Conservation (phyloP, 2,329 filamentous ascomycete species). For the Sporothrix euskadiensis region DNA sequence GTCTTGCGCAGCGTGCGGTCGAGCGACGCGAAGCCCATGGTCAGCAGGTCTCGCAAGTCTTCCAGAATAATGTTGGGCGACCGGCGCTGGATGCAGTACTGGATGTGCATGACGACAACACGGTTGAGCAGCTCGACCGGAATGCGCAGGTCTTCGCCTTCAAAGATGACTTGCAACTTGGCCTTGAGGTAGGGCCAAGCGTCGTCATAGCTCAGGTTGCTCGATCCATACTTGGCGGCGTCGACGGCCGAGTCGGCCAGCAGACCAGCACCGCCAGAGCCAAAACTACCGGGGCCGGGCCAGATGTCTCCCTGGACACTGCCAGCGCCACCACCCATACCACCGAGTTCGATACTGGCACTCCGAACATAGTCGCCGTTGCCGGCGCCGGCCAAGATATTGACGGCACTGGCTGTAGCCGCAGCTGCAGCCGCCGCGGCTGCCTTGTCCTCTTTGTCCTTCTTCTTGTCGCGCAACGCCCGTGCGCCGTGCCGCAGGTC, state of each 20-base stretch:
- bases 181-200: constrained; percentile 80
- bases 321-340: constrained; percentile 35
- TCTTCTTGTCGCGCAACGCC: constrained; percentile 77
- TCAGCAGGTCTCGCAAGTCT: constrained; percentile 71
- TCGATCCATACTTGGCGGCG: constrained; percentile 61
- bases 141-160: constrained; percentile 75
- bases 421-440: constrained; percentile 2
- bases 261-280: constrained; percentile 51
- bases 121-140: constrained; percentile 83
- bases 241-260: constrained; percentile 53
- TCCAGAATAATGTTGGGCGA: constrained; percentile 71
- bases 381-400: constrained; percentile 10
- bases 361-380: constrained; percentile 47
- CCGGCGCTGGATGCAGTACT: constrained; percentile 73
- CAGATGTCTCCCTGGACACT: constrained; percentile 43
- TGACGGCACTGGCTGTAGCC: background rate
- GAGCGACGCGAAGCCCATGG: constrained; percentile 81
- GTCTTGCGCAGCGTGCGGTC: constrained; percentile 79
- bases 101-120: constrained; percentile 75
- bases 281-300: constrained; percentile 53
- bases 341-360: constrained; percentile 24
- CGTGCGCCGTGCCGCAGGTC: constrained; percentile 77
- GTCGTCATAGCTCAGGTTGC: constrained; percentile 72
- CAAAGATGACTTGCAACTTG: constrained; percentile 74
- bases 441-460: constrained; percentile 64